These are phyloP conservation scores for Climacium dendroides DNA, from an alignment of 225 moss, liverwort and hornwort species.

Conservation along the genomic window DNA sequence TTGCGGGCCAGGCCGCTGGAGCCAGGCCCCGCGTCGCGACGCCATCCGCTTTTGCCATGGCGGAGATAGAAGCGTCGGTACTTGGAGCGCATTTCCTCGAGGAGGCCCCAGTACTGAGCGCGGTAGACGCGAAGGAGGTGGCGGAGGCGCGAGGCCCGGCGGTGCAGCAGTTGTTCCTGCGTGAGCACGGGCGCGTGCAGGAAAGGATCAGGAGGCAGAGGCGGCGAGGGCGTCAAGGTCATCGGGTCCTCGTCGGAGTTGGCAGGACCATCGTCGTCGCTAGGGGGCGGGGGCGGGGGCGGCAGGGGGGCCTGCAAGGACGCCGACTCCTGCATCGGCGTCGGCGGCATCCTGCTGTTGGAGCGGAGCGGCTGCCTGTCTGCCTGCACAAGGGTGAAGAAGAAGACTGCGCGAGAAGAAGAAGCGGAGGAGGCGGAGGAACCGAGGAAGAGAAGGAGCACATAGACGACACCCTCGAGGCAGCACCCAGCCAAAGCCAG, in stretches of 20 bases:
- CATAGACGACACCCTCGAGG: neutral
- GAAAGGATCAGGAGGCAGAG: slow-evolving; percentile 2
- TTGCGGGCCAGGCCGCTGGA: neutral
- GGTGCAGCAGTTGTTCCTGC: slow-evolving; percentile 54
- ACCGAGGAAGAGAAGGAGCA: neutral
- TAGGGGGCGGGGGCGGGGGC: neutral
- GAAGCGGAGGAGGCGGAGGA: neutral
- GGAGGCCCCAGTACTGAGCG: slow-evolving; percentile 81
- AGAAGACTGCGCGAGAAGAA: neutral
- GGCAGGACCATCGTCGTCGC: slow-evolving; percentile 15
- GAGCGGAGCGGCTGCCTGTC: neutral
- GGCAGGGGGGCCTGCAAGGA: neutral
- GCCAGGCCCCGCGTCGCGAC: slow-evolving; percentile 29
- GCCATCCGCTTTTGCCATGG: slow-evolving; percentile 81
- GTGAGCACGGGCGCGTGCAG: slow-evolving; percentile 38
- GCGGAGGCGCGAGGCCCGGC: slow-evolving; percentile 38
- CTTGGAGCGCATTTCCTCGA: slow-evolving; percentile 88
- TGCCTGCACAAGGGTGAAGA: neutral
- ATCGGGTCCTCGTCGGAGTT: slow-evolving; percentile 13
- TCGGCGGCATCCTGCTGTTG: neutral
- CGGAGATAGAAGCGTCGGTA: slow-evolving; percentile 91
- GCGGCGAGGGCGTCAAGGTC: neutral
- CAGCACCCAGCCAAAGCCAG: neutral
- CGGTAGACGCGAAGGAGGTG: slow-evolving; percentile 71
- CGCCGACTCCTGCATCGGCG: neutral